These are phyloP conservation scores for Suillus lakei DNA, from an alignment of 768 basidiomycete species.

Conservation along the genomic window DNA sequence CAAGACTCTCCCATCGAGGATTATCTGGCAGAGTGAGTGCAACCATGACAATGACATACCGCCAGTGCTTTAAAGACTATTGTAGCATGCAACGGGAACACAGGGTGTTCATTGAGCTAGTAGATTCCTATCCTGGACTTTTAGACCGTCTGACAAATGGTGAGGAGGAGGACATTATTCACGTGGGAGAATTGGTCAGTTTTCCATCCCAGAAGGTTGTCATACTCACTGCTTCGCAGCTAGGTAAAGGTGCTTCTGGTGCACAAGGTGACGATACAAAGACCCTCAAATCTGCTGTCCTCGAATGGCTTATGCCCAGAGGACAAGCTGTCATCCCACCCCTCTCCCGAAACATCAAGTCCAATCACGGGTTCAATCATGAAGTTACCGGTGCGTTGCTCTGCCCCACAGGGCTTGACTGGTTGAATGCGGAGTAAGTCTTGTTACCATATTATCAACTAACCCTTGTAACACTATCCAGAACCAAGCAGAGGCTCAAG, in stretches of 20 bases:
- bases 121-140: background rate
- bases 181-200: slow-evolving; percentile 4
- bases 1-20: too few species aligned
- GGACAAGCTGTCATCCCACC: slow-evolving; percentile 18
- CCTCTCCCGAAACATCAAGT: slow-evolving; percentile 18
- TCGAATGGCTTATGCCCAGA: slow-evolving; percentile 20
- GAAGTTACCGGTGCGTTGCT: slow-evolving; percentile 21
- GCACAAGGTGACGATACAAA: slow-evolving; percentile 8
- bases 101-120: background rate
- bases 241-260: slow-evolving; percentile 24
- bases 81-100: slow-evolving; percentile 4
- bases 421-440: slow-evolving; percentile 20
- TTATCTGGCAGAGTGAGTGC: too few species aligned
- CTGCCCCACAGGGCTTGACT: slow-evolving; percentile 22
- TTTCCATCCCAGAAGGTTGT: background rate
- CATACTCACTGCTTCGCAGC: slow-evolving; percentile 6
- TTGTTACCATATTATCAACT: background rate
- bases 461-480: background rate
- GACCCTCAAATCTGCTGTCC: slow-evolving; percentile 14
- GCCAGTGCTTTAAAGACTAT: too few species aligned
- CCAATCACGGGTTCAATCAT: slow-evolving; percentile 19
- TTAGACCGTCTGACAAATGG: background rate
- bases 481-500: slow-evolving; percentile 13
- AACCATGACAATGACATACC: too few species aligned
- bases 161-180: background rate